Evolutionary conservation across 768 basidiomycete genomes (phyloP).

Genomic region (Mycena polygramma): DNA sequence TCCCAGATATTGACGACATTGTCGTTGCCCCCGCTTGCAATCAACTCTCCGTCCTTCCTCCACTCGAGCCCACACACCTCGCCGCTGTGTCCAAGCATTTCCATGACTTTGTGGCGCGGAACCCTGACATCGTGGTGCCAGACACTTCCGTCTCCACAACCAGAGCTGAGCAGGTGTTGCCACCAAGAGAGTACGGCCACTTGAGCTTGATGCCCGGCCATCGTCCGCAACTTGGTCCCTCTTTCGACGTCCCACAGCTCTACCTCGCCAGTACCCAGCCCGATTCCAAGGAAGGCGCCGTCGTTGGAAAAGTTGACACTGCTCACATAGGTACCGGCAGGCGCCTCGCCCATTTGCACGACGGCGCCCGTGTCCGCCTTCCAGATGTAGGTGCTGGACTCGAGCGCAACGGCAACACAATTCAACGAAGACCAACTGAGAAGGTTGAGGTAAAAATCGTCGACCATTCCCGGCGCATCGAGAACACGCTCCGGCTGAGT

Average conservation of each 20-base stretch:
- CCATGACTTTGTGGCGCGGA: conserved; percentile 89
- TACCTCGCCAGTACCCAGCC: conserved; percentile 84
- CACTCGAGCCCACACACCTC: conserved; percentile 96
- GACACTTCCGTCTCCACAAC: conserved; percentile 94
- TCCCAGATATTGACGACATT: conserved; percentile 99
- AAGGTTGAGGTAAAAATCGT: conserved; percentile 98
- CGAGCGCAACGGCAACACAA: conserved; percentile 90
- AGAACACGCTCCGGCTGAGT: conserved; percentile 93
- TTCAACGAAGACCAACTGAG: conserved; percentile 91
- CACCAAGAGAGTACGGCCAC: conserved; percentile 91
- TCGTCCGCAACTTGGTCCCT: conserved; percentile 86
- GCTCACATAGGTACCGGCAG: conserved; percentile 81
- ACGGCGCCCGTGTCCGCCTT: conserved; percentile 91
- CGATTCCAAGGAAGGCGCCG: conserved; percentile 86
- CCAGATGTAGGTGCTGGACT: conserved; percentile 92
- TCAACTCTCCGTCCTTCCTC: conserved; percentile 87
- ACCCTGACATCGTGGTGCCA: conserved; percentile 97
- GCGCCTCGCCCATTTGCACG: conserved; percentile 79
- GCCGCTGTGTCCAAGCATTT: conserved; percentile 89
- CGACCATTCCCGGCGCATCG: conserved; percentile 92
- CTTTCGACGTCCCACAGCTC: conserved; percentile 96
- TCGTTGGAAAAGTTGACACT: conserved; percentile 85
- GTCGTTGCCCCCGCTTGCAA: conserved; percentile 97
- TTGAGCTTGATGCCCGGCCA: conserved; percentile 89
- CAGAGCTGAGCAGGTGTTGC: conserved; percentile 86